These are phyloP conservation scores for Rhynchospora breviuscula DNA, from an alignment of 176 grass and related monocot species.

Conservation along the genomic window DNA sequence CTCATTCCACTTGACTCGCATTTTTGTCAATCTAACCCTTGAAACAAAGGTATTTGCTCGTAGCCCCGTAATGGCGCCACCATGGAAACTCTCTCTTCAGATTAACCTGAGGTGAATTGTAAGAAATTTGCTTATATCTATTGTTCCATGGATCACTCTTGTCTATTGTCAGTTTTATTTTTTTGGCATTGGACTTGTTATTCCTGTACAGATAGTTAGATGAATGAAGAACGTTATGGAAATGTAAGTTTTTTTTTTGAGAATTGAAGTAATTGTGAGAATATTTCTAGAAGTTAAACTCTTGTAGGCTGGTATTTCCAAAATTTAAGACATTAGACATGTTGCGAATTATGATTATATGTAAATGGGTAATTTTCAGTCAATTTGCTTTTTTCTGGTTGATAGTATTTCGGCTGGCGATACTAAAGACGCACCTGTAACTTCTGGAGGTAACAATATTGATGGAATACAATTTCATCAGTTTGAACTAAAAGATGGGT, in stretches of 20 bases:
- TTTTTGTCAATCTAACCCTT: not conserved
- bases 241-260: not conserved
- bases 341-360: not conserved
- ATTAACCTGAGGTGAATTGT: no score
- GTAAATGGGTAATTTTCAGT: not conserved
- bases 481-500: no score
- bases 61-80: slow-evolving; percentile 1
- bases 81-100: not conserved
- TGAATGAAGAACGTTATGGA: not conserved
- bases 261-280: not conserved
- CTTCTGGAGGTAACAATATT: slow-evolving; percentile 25
- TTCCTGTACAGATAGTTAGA: not conserved
- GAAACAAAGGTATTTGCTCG: not conserved
- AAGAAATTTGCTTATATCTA: not conserved
- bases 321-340: not conserved
- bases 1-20: not conserved
- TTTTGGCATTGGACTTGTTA: not conserved
- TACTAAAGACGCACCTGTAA: not conserved
- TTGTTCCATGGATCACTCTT: not conserved
- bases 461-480: not conserved
- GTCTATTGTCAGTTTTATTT: not conserved
- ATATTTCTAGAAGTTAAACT: not conserved
- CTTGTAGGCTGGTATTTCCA: not conserved
- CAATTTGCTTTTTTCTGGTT: slow-evolving; percentile 15
- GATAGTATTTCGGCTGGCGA: slow-evolving; percentile 1